A percentile compares a stretch with the other conserved stretches of the same genome.
These are phyloP conservation scores for Umbelopsis ramanniana DNA, from an alignment of 192 early-diverging fungal species.

Conservation along the genomic window DNA sequence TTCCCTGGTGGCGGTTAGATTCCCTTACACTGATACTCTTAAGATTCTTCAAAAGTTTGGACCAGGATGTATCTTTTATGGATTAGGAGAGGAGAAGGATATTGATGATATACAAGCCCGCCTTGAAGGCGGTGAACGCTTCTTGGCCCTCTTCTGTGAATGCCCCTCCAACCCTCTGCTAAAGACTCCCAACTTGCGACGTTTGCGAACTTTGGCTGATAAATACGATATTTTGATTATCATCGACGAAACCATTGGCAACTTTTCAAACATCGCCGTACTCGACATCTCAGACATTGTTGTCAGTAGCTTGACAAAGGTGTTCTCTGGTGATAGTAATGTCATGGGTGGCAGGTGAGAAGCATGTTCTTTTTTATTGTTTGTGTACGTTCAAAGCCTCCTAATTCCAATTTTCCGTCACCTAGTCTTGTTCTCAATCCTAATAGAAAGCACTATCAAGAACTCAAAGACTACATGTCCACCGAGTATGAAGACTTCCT, in stretches of 20 bases:
- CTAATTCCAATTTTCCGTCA: background rate
- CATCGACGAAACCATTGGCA: constrained; percentile 95
- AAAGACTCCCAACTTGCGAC: constrained; percentile 77
- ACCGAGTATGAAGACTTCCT: constrained; percentile 79
- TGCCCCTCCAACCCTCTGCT: constrained; percentile 94
- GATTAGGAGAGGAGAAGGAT: constrained; percentile 77
- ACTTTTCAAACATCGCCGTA: constrained; percentile 87
- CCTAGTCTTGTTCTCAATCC: constrained; percentile 80
- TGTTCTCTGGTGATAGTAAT: constrained; percentile 95
- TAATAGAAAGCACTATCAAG: constrained; percentile 53
- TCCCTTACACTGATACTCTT: constrained; percentile 95
- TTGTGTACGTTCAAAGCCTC: background rate
- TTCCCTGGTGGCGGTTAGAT: constrained; percentile 54
- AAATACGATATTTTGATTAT: constrained; percentile 77
- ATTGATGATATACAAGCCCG: constrained; percentile 73
- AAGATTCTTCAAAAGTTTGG: constrained; percentile 97
- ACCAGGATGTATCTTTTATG: constrained; percentile 84
- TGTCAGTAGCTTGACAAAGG: constrained; percentile 92
- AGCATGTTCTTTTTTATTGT: background rate
- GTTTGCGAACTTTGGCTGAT: constrained; percentile 77
- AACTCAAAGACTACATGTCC: constrained; percentile 58
- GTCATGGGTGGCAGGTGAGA: constrained; percentile 94
- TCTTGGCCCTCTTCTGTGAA: constrained; percentile 89
- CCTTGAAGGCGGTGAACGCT: constrained; percentile 64
- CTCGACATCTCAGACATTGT: constrained; percentile 84